Evolutionary conservation across 192 early-diverging fungal species (phyloP).

Genomic region (Globomyces pollinis-pini): DNA sequence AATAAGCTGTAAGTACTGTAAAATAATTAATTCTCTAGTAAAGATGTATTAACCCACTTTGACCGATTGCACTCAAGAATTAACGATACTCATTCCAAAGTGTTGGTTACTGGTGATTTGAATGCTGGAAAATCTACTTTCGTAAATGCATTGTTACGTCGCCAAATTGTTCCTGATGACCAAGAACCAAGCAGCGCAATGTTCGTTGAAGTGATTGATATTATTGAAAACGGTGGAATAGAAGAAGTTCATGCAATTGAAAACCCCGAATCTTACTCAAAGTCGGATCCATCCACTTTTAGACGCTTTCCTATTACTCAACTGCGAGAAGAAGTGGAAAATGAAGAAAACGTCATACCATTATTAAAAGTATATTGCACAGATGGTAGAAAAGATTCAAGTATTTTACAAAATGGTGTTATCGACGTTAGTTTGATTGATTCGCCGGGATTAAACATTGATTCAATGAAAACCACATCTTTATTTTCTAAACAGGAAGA

Average conservation of each 20-base stretch:
- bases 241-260: slow-evolving; percentile 87
- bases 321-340: slow-evolving; percentile 76
- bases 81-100: slow-evolving; percentile 83
- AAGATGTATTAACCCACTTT: slow-evolving; percentile 39
- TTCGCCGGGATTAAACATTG: slow-evolving; percentile 96
- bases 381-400: slow-evolving; percentile 39
- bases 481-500: slow-evolving; percentile 97
- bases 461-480: slow-evolving; percentile 94
- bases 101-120: slow-evolving; percentile 94
- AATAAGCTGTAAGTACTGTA: not conserved
- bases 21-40: not conserved
- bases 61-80: slow-evolving; percentile 79
- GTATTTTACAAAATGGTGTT: slow-evolving; percentile 87
- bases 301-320: slow-evolving; percentile 59
- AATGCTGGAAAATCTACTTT: slow-evolving; percentile 98
- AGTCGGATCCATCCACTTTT: slow-evolving; percentile 63
- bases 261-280: slow-evolving; percentile 60
- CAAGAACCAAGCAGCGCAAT: slow-evolving; percentile 97
- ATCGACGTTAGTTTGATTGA: slow-evolving; percentile 96
- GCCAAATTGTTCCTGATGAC: slow-evolving; percentile 86
- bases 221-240: slow-evolving; percentile 75
- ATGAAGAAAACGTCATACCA: slow-evolving; percentile 70
- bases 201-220: slow-evolving; percentile 95
- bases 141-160: slow-evolving; percentile 88
- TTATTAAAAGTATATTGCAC: slow-evolving; percentile 89